phyloP scores from a whole-genome alignment of 345 rosid species.

The Raphanus raphanistrum region DNA sequence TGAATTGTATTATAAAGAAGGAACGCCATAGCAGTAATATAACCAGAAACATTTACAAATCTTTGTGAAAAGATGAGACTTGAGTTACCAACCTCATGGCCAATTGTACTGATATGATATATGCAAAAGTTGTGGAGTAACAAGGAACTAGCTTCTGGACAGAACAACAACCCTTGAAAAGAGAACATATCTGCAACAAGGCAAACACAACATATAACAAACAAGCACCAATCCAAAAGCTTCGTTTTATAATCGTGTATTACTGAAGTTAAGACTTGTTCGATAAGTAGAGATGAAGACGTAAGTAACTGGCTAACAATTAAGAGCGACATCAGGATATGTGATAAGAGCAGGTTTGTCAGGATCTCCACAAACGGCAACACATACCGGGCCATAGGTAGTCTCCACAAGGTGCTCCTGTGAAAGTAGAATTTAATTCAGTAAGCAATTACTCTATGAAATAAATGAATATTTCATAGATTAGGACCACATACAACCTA shows the following conservation, averaged over 20 bases:
- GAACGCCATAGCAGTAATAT: no score
- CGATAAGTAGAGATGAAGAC: background rate
- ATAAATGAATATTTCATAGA: constrained; percentile 32
- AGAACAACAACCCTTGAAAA: constrained; percentile 85
- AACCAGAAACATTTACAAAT: no score
- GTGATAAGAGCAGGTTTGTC: constrained; percentile 96
- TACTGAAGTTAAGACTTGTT: no score
- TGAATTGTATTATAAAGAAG: no score
- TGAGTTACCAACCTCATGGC: constrained; percentile 91
- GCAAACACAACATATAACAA: background rate
- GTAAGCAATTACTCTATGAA: constrained; percentile 12
- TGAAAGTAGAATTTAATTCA: constrained; percentile 26
- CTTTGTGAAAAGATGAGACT: no score
- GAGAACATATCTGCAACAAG: constrained; percentile 72
- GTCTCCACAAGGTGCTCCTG: constrained; percentile 79
- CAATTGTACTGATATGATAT: constrained; percentile 95
- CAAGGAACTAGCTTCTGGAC: constrained; percentile 87
- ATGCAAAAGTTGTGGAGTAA: constrained; percentile 93
- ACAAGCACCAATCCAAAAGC: background rate
- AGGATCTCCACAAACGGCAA: constrained; percentile 85
- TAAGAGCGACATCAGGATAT: constrained; percentile 89
- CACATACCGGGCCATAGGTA: constrained; percentile 63
- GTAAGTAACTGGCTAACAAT: constrained; percentile 50
- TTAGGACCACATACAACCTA: constrained; percentile 25
- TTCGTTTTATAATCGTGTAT: no score